These are phyloP conservation scores for Brassica balearica DNA, from an alignment of 441 rosid genomes.

Conservation along the genomic window DNA sequence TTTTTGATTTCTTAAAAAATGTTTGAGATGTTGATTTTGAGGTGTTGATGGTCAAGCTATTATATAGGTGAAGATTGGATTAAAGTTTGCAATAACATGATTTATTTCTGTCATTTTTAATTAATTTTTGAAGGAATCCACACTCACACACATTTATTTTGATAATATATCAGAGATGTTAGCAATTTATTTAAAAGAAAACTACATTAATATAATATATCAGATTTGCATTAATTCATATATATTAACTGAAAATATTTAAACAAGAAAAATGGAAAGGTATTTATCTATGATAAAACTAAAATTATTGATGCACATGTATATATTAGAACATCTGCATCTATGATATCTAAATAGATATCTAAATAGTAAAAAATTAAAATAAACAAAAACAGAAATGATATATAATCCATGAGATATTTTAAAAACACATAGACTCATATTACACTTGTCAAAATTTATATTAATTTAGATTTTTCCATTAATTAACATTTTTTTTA, in stretches of 20 bases:
- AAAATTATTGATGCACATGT: not conserved
- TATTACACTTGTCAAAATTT: no score
- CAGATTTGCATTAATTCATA: not conserved
- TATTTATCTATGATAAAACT: not conserved
- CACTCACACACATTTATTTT: not conserved
- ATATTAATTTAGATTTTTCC: no score
- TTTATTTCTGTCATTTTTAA: not conserved
- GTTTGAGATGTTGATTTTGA: constrained; percentile 15
- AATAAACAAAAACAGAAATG: not conserved
- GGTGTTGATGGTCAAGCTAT: not conserved
- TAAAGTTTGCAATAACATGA: not conserved
- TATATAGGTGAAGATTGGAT: not conserved
- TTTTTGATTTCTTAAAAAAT: not conserved
- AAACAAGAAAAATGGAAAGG: not conserved
- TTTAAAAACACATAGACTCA: not conserved
- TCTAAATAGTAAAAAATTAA: not conserved
- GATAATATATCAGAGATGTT: not conserved
- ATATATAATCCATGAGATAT: not conserved
- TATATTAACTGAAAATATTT: not conserved
- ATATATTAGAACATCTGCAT: not conserved
- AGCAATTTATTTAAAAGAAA: not conserved
- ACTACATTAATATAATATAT: not conserved
- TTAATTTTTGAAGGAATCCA: not conserved
- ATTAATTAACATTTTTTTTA: no score
- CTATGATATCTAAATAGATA: not conserved